A percentile compares a stretch with the other conserved stretches of the same genome.
Evolutionary conservation across 306 rosid species (phyloP).

Genomic region (Neltuma alba): DNA sequence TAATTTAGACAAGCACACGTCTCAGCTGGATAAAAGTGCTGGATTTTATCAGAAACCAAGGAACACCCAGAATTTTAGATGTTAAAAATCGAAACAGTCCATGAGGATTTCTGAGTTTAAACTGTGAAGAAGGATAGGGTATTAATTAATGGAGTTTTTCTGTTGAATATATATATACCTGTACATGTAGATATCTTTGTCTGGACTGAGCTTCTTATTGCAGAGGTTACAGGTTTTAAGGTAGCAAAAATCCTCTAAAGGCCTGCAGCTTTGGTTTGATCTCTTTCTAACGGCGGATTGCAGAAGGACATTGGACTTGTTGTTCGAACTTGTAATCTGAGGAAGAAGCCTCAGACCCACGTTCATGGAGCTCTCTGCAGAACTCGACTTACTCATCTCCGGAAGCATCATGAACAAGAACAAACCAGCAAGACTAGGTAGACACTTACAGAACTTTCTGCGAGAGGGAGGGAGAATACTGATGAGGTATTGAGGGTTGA

Average conservation of each 20-base stretch:
- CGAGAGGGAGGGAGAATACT: neutral
- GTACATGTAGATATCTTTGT: conserved; percentile 33
- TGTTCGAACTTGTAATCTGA: neutral
- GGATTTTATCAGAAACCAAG: neutral
- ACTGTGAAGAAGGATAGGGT: neutral
- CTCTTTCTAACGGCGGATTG: conserved; percentile 10
- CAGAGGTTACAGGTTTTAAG: conserved; percentile 31
- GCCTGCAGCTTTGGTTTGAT: neutral
- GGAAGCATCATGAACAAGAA: conserved; percentile 21
- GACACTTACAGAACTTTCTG: no score
- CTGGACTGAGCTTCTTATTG: conserved; percentile 25
- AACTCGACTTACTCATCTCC: conserved; percentile 28
- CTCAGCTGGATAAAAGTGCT: neutral
- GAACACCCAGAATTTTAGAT: neutral
- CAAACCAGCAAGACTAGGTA: no score
- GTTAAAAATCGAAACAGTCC: neutral
- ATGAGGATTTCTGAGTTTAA: no score
- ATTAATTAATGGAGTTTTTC: neutral
- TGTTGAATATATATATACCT: conserved; percentile 16
- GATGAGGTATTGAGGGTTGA: conserved; percentile 30
- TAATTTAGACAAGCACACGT: neutral
- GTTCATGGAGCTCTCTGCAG: neutral
- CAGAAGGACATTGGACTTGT: conserved; percentile 7
- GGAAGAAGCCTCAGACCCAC: conserved; percentile 31
- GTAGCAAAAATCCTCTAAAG: neutral